phyloP scores from a whole-genome alignment of 2,329 filamentous ascomycete species.

The Didymella segeticola region DNA sequence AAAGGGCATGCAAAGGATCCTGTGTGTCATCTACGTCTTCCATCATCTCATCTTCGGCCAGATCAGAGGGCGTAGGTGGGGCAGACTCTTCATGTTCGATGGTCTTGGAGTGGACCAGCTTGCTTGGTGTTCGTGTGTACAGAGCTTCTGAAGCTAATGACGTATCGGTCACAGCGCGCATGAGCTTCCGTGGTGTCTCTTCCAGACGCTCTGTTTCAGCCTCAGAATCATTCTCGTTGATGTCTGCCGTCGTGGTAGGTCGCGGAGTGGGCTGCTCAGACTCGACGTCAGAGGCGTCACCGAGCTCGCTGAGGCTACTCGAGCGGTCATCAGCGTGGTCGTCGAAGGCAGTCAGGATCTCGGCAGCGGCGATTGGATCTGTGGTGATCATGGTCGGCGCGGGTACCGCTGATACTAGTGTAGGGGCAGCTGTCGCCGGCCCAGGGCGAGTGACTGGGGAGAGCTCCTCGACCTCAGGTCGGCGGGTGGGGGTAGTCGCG shows the following conservation, averaged over 20 bases:
- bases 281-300: conserved; percentile 73
- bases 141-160: conserved; percentile 42
- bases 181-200: conserved; percentile 76
- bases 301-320: conserved; percentile 91
- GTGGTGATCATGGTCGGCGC: conserved; percentile 27
- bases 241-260: conserved; percentile 24
- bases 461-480: conserved; percentile 25
- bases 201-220: conserved; percentile 94
- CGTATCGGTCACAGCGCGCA: conserved; percentile 42
- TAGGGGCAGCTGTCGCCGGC: conserved; percentile 21
- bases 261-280: conserved; percentile 46
- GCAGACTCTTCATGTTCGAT: conserved; percentile 40
- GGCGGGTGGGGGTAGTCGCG: conserved; percentile 56
- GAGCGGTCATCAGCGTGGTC: conserved; percentile 69
- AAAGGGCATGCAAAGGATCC: conserved; percentile 41
- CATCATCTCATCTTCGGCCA: conserved; percentile 23
- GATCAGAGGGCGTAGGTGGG: conserved; percentile 37
- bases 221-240: conserved; percentile 74
- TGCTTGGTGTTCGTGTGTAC: conserved; percentile 47
- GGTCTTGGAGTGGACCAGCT: conserved; percentile 44
- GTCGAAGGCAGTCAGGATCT: conserved; percentile 29
- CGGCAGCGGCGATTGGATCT: conserved; percentile 21
- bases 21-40: conserved; percentile 27
- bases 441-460: conserved; percentile 20
- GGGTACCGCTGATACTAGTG: conserved; percentile 36